Evolutionary conservation across 2,329 filamentous ascomycete species (phyloP), one percentile per base, ranked within the genome.

Genomic region (Apiospora kogelbergensis): DNA sequence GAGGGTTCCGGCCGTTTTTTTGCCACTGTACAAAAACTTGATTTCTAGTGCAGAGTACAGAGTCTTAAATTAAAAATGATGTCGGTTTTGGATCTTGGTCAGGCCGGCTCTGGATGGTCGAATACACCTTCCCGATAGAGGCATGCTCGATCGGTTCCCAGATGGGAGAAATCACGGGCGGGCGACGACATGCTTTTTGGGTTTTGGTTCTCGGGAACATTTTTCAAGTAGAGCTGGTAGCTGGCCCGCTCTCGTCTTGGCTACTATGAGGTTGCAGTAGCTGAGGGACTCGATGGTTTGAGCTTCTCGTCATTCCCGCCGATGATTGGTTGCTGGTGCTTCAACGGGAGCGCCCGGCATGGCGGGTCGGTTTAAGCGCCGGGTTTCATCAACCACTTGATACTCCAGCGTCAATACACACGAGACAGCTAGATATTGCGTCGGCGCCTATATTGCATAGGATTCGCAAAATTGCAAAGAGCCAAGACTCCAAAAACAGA

Each of bases 1-100:
- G 15, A 66, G 42, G 65, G 65, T 44, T 11, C 65, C 42, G 24
- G n/a, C 63, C 63, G 22, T 33, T 45, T 66, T 66, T 66, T 66
- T 66, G 65, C 65, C 65, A 66, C 65, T 26, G 42, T 53, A 41
- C 65, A 66, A 66, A 66, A 66, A 66, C 65, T 66, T 66, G 65
- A 53, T 66, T 66, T 48, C 65, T 4, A 11, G n/a, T n/a, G 20
- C 45, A 20, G 26, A 10, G 15, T 42, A 20, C 30, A 60, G 53
- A 60, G 53, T 37, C 53, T 60, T 37, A n/a, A 45, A 37, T 60
- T 37, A 37, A 60, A 60, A 60, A 37, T 60, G 53, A 60, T 60
- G 53, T 37, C 30, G 53, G 53, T 37, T 20, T n/a, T 60, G 11
- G 26, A 60, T 1, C 20, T n/a, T 60, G 53, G n/a, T 37, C 53